A percentile compares a stretch with the other conserved stretches of the same genome.
Evolutionary conservation across 2,329 filamentous ascomycete genomes (phyloP).

Genomic region (Westerdykella ornata): DNA sequence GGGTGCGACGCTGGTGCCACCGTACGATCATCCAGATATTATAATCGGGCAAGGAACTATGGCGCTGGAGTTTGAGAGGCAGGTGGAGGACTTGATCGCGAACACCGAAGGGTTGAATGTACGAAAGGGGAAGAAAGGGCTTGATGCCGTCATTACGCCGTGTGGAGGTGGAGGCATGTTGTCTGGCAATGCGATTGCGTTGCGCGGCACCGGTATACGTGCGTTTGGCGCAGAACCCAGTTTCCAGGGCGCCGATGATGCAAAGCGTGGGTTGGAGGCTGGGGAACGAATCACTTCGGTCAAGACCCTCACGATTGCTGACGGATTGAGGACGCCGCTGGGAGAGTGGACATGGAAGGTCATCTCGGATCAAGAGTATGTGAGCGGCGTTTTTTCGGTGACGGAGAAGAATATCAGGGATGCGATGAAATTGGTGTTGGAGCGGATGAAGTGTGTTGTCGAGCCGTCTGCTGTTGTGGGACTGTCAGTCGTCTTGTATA

Average conservation of each 20-base stretch:
- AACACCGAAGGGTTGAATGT: conserved; percentile 10
- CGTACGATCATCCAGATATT: conserved; percentile 88
- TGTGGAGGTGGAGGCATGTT: conserved; percentile 87
- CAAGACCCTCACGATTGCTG: conserved; percentile 73
- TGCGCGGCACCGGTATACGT: conserved; percentile 60
- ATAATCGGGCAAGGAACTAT: conserved; percentile 90
- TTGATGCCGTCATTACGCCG: conserved; percentile 62
- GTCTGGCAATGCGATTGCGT: conserved; percentile 71
- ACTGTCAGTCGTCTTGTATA: conserved; percentile 72
- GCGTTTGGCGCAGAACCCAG: conserved; percentile 86
- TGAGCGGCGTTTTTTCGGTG: conserved; percentile 65
- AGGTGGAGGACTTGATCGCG: conserved; percentile 54
- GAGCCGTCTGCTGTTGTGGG: conserved; percentile 85
- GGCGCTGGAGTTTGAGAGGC: conserved; percentile 72
- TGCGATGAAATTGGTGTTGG: conserved; percentile 70
- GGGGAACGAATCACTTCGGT: conserved; percentile 62
- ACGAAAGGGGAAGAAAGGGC: conserved; percentile 8
- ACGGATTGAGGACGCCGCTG: conserved; percentile 79
- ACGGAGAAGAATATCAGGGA: conserved; percentile 73
- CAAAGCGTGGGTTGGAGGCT: conserved; percentile 59
- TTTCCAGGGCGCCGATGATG: conserved; percentile 80
- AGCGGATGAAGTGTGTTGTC: conserved; percentile 83
- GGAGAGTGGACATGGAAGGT: conserved; percentile 70
- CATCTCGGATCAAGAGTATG: conserved; percentile 64
- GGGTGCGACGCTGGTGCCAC: conserved; percentile 73